phyloP scores from a whole-genome alignment of 306 rosid genomes.

The Purshia tridentata region DNA sequence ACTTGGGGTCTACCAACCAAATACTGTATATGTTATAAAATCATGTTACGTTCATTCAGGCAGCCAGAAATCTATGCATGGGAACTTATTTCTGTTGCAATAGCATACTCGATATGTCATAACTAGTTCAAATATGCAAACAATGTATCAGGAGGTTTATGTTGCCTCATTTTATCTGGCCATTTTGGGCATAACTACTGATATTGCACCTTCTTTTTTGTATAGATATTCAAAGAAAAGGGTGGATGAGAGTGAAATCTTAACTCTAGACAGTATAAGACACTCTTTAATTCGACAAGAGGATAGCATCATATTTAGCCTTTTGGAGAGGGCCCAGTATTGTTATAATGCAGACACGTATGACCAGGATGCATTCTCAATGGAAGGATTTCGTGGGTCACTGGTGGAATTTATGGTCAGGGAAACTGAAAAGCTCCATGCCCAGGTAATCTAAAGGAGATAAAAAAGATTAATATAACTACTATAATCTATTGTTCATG shows the following conservation, averaged over 20 bases:
- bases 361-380: conserved; percentile 44
- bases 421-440: conserved; percentile 68
- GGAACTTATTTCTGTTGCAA: neutral
- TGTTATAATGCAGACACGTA: conserved; percentile 49
- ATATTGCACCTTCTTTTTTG: conserved; percentile 20
- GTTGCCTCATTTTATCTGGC: neutral
- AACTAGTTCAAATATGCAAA: neutral
- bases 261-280: conserved; percentile 54
- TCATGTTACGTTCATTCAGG: neutral
- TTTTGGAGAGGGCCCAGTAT: conserved; percentile 65
- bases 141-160: neutral
- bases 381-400: conserved; percentile 56
- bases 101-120: neutral
- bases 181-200: conserved; percentile 6
- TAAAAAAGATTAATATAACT: conserved; percentile 3
- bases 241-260: conserved; percentile 53
- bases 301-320: conserved; percentile 63
- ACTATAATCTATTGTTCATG: neutral
- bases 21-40: neutral
- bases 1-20: neutral
- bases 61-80: neutral
- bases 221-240: conserved; percentile 40
- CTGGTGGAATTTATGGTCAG: conserved; percentile 60
- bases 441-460: conserved; percentile 44
- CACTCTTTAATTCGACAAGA: conserved; percentile 56